phyloP scores from a whole-genome alignment of 768 basidiomycete species.

The Boletus fagicola region DNA sequence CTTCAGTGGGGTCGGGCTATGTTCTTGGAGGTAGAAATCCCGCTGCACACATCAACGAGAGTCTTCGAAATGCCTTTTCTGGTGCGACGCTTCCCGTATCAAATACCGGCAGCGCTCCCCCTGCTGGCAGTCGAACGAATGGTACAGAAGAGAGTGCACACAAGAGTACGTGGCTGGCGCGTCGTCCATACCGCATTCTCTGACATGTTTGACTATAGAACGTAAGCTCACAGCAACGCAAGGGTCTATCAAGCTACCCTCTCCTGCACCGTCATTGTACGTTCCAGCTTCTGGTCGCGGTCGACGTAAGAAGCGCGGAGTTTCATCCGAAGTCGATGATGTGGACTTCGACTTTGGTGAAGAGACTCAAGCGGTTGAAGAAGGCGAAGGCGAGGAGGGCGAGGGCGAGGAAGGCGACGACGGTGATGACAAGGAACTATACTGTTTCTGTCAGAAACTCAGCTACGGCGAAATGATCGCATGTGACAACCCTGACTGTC shows the following conservation, averaged over 20 bases:
- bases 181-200: not conserved
- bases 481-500: slow-evolving; percentile 57
- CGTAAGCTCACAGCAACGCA: slow-evolving; percentile 30
- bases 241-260: slow-evolving; percentile 35
- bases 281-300: slow-evolving; percentile 30
- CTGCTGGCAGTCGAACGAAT: slow-evolving; percentile 15
- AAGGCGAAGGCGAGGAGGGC: slow-evolving; percentile 34
- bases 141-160: slow-evolving; percentile 28
- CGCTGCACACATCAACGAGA: slow-evolving; percentile 40
- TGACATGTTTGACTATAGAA: slow-evolving; percentile 20
- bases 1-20: too few relatives aligned
- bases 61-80: slow-evolving; percentile 36
- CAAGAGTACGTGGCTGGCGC: slow-evolving; percentile 25
- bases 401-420: slow-evolving; percentile 50
- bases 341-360: slow-evolving; percentile 36
- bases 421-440: slow-evolving; percentile 55
- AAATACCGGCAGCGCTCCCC: not conserved
- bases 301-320: slow-evolving; percentile 36
- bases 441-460: slow-evolving; percentile 62
- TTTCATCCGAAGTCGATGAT: slow-evolving; percentile 36
- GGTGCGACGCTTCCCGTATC: slow-evolving; percentile 27
- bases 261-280: slow-evolving; percentile 34
- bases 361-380: slow-evolving; percentile 30
- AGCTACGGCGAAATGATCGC: slow-evolving; percentile 70
- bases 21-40: slow-evolving; percentile 38